Base-by-base conservation (phyloP, 441 rosid genomes). In the Bocquillonia castaneifolia region DNA sequence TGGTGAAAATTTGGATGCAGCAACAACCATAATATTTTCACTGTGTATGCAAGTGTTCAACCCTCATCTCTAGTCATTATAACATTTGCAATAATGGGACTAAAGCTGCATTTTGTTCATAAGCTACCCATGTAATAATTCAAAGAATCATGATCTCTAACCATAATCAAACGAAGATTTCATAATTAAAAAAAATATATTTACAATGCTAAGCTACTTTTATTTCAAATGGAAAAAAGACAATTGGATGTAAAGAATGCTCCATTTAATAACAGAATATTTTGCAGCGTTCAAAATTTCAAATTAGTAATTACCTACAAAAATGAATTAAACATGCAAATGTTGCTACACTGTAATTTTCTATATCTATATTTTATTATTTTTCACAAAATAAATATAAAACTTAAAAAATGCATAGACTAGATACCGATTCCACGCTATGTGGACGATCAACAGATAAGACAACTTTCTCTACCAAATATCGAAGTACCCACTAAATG, bases 401-500 rank as follows among this genome's bases (percentile, higher is more conserved):
- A 53, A 8, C 32, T 23, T 3, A 6, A 20, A 0, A n/a, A 64
- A 66, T 32, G 42, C 34, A 37, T 1, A 9, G 25, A 0, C 12
- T 15, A 26, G 23, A 37, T 5, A 51, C 22, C 26, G 23, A 65
- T 32, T 47, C 51, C 14, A 42, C 17, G 12, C 3, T 42, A 42
- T 3, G 4, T 18, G 2, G 28, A 50, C 10, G 12, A 32, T 10
- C 5, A 25, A 15, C 17, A 10, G n/a, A 67, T 29, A 48, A 52
- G 56, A n/a, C 31, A 31, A 10, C 7, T 20, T n/a, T 34, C 23
- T n/a, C 9, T 1, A 22, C 22, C 15, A 20, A 48, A 29, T n/a
- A 32, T 25, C 39, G 26, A 55, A 40, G 40, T 39, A 66, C 45
- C 54, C 60, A 55, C 39, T 20, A 40, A 55, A 55, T 55, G 61